Evolutionary conservation across 768 basidiomycete species (phyloP), one percentile per base, ranked within the genome.

Genomic region (Pisolithus sp.): DNA sequence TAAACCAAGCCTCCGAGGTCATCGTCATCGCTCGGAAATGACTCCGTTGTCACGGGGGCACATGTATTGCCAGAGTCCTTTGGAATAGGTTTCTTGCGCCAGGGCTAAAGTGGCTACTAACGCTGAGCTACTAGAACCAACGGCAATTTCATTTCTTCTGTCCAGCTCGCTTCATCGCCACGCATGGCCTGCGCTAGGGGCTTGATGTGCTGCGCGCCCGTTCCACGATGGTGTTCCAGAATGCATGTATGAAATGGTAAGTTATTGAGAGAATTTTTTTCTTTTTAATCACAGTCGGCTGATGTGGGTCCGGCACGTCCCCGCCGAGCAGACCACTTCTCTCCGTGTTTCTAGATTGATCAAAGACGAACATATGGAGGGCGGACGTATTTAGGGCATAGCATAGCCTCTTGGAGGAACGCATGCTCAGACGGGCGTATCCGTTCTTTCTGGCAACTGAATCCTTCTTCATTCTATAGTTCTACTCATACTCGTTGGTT

Each of bases 321-420:
- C 38, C 47, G 34, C 44, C 48, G 43, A 30, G 28, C 15, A 17
- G 13, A 34, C 12, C 34, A 13, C 41, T 46, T 51, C 50, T 52
- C 54, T 57, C 55, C 52, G 23, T 49, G 31, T 52, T 53, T 62
- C 50, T 42, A 46, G 56, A 40, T 10, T 24, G 49, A 48, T 53
- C 55, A 48, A 48, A 36, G 13, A 34, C 34, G 15, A 46, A 66
- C 62, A 64, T 56, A 21, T 18, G 18, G 55, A 56, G 28, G 51
- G 46, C 28, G 44, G 52, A 38, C 26, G 26, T 31, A 37, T 13
- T 18, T 18, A 13, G 30, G 46, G 31, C 7, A 47, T 47, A 10
- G 46, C 30, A 47, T 34, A n/a, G 46, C 30, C 34, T 42, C 41
- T 24, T 42, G 4, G 13, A 21, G 40, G 40, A 18, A 39, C 15